Conservation (phyloP, 345 rosid genomes). For the Punica granatum region DNA sequence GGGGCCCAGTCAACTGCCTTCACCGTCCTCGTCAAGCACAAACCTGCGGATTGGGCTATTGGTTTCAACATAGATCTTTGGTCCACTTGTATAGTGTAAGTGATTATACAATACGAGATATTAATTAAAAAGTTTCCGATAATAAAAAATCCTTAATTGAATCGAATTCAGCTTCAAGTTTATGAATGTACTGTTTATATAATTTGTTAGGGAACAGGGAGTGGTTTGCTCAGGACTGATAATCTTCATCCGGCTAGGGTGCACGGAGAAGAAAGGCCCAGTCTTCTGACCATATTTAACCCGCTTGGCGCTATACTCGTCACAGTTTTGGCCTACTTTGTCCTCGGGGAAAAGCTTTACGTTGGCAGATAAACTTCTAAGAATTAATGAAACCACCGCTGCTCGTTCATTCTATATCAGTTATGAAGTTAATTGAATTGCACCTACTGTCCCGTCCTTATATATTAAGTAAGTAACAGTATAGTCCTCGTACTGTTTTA, state of each 20-base stretch:
- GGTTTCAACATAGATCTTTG: conserved; percentile 51
- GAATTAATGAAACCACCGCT: no score
- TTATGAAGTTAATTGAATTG: not conserved
- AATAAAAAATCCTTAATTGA: not conserved
- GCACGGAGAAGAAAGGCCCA: conserved; percentile 50
- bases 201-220: conserved; percentile 33
- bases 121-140: not conserved
- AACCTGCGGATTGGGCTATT: conserved; percentile 40
- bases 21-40: conserved; percentile 36
- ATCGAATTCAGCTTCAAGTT: not conserved
- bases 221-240: conserved; percentile 42
- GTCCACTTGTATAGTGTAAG: conserved; percentile 58
- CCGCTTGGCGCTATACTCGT: conserved; percentile 46
- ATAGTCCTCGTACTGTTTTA: no score
- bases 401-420: no score
- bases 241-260: conserved; percentile 43
- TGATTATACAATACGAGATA: not conserved
- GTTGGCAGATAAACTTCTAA: conserved; percentile 45
- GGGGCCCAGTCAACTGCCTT: conserved; percentile 55
- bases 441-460: not conserved
- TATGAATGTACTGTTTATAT: not conserved
- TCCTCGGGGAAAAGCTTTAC: conserved; percentile 52
- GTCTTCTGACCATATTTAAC: conserved; percentile 58
- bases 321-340: conserved; percentile 40
- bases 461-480: no score